phyloP scores from a whole-genome alignment of 495 filamentous ascomycete species.

The Neurospora terricola region DNA sequence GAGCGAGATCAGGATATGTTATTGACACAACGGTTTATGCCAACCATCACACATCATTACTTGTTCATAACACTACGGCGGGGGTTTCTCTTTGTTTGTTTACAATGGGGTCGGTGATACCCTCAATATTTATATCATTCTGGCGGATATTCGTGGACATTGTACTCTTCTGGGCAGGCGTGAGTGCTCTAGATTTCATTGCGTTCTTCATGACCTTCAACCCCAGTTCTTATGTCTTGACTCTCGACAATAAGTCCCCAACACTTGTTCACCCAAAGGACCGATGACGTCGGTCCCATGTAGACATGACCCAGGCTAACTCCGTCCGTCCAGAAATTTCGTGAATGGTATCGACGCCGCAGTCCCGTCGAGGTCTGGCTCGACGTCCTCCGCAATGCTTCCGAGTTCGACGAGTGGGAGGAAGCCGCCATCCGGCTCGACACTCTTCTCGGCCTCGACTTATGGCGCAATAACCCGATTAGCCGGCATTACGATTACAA shows the following conservation, averaged over 20 bases:
- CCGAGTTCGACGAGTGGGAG: slow-evolving; percentile 75
- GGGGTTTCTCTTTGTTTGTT: not conserved
- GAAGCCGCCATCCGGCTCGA: slow-evolving; percentile 71
- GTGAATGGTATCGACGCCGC: slow-evolving; percentile 44
- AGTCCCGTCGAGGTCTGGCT: slow-evolving; percentile 43
- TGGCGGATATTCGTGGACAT: slow-evolving; percentile 52
- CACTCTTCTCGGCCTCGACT: slow-evolving; percentile 62
- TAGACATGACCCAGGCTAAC: not conserved
- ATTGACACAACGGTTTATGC: not conserved
- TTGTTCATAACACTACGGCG: not conserved
- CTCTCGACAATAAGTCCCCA: slow-evolving; percentile 2
- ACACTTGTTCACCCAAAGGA: not conserved
- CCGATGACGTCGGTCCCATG: not conserved
- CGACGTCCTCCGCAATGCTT: slow-evolving; percentile 50
- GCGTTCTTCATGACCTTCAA: not conserved
- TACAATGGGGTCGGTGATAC: slow-evolving; percentile 22
- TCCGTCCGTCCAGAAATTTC: not conserved
- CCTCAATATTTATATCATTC: slow-evolving; percentile 29
- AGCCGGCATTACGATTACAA: slow-evolving; percentile 82
- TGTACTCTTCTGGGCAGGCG: slow-evolving; percentile 52
- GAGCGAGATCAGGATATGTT: not conserved
- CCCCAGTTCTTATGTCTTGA: not conserved
- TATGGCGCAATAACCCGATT: slow-evolving; percentile 76
- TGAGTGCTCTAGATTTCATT: slow-evolving; percentile 25
- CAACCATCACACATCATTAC: not conserved